A percentile compares a stretch with the other conserved stretches of the same genome.
phyloP scores from a whole-genome alignment of 2,329 filamentous ascomycete genomes.

The Diaporthe destruens region DNA sequence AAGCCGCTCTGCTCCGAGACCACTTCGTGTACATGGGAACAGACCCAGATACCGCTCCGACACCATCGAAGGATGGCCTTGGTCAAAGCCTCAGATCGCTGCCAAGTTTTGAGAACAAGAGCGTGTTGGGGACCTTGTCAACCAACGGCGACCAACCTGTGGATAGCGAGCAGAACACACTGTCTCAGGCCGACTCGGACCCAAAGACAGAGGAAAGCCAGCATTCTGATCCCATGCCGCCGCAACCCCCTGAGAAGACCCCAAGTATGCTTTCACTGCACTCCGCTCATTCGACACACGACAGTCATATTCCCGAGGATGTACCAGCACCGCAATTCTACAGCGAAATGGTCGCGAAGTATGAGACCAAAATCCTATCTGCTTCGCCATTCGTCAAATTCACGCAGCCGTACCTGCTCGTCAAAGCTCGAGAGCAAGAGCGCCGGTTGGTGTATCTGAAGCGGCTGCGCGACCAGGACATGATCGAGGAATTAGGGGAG shows the following conservation, averaged over 20 bases:
- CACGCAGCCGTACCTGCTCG: conserved; percentile 90
- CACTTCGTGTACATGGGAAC: conserved; percentile 67
- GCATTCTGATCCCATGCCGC: conserved; percentile 36
- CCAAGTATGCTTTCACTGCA: conserved; percentile 51
- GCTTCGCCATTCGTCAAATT: conserved; percentile 98
- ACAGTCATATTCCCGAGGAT: conserved; percentile 77
- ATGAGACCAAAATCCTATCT: conserved; percentile 92
- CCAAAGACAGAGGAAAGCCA: conserved; percentile 43
- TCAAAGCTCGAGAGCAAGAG: conserved; percentile 92
- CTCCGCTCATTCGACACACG: conserved; percentile 60
- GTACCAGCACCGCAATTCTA: conserved; percentile 92
- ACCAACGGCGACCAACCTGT: conserved; percentile 30
- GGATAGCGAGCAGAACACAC: conserved; percentile 45
- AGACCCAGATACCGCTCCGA: conserved; percentile 74
- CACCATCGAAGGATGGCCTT: conserved; percentile 48
- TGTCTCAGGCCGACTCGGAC: conserved; percentile 43
- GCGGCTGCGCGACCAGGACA: conserved; percentile 82
- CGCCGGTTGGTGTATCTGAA: conserved; percentile 85
- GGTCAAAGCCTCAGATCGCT: conserved; percentile 37
- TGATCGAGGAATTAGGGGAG: conserved; percentile 66
- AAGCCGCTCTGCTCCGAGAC: conserved; percentile 93
- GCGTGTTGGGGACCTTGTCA: conserved; percentile 3
- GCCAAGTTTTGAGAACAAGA: conserved; percentile 32
- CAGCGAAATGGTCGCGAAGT: conserved; percentile 93
- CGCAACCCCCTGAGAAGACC: conserved; percentile 45